Evolutionary conservation across 345 rosid species (phyloP), one percentile per base, ranked within the genome.

Genomic region (Salix viminalis): DNA sequence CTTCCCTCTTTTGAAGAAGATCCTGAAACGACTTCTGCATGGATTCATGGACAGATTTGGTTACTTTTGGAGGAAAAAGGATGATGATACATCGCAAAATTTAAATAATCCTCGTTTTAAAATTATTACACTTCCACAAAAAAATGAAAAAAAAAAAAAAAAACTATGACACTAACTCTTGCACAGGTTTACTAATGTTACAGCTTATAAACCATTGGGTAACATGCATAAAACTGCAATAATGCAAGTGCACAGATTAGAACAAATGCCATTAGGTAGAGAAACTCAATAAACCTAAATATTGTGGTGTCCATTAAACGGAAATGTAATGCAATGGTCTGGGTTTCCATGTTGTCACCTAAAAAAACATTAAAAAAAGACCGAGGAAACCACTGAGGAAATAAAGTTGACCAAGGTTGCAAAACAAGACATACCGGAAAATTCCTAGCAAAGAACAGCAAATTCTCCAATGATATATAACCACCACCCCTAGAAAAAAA

Each of bases 401-500:
- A 58, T 23, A n/a, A 58, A 58, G 64, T 58, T 58, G 64, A 58
- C 64, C 3, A 23, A 23, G 64, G 71, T 28, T 67, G 21, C 69
- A 73, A 81, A 65, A 69, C 39, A 30, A 42, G 56, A 76, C 80
- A 65, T 77, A 96, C 99, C 89, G 91, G 97, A 68, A 92, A 96
- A 82, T 82, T 87, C 75, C 86, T 87, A 60, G 97, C 98, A 77
- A 96, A 92, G 90, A 80, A 96, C 73, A 96, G 74, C 86, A 96
- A 84, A 81, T 96, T 96, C 88, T 96, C 99, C 91, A 94, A 89
- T 32, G 99, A 96, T 77, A 96, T 94, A 84, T 92, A 94, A 80
- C 98, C 99, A 78, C 99, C 99, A 52, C 99, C 99, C 95, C 99
- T 96, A 89, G 58, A 69, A 82, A 58, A 56, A 36, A 65, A 79